Conservation (phyloP, 352 stramenopile species). For the Peronospora farinosa region DNA sequence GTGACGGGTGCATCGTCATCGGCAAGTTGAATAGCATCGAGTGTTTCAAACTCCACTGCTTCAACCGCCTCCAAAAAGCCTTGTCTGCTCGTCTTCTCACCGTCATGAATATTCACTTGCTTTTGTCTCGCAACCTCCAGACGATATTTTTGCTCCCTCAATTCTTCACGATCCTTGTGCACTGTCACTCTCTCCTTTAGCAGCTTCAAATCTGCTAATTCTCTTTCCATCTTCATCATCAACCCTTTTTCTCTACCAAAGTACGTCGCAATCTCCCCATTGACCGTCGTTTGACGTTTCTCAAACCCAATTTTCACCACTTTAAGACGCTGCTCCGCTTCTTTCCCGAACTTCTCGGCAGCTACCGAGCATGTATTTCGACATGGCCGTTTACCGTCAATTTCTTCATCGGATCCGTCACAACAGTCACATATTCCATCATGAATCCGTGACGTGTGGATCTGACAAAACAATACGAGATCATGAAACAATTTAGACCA, state of each 20-base stretch:
- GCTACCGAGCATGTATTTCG: constrained; percentile 42
- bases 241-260: constrained; percentile 36
- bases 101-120: constrained; percentile 17
- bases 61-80: constrained; percentile 10
- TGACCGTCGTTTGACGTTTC: constrained; percentile 39
- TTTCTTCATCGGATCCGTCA: constrained; percentile 90
- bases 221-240: constrained; percentile 26
- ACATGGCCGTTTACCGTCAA: constrained; percentile 18
- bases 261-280: constrained; percentile 35
- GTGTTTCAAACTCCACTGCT: constrained; percentile 26
- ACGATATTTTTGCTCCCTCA: constrained; percentile 48
- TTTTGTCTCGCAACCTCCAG: constrained; percentile 43
- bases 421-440: constrained; percentile 98
- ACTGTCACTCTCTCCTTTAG: constrained; percentile 55
- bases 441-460: constrained; percentile 80
- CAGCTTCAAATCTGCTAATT: constrained; percentile 32
- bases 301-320: constrained; percentile 40
- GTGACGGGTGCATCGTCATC: constrained; percentile 26
- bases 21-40: constrained; percentile 25
- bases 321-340: constrained; percentile 33
- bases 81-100: constrained; percentile 5
- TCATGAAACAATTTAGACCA: background rate
- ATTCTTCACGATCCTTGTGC: constrained; percentile 62
- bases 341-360: constrained; percentile 32
- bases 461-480: constrained; percentile 20